phyloP scores from a whole-genome alignment of 2,329 filamentous ascomycete species.

The Pseudogymnoascus sp. region DNA sequence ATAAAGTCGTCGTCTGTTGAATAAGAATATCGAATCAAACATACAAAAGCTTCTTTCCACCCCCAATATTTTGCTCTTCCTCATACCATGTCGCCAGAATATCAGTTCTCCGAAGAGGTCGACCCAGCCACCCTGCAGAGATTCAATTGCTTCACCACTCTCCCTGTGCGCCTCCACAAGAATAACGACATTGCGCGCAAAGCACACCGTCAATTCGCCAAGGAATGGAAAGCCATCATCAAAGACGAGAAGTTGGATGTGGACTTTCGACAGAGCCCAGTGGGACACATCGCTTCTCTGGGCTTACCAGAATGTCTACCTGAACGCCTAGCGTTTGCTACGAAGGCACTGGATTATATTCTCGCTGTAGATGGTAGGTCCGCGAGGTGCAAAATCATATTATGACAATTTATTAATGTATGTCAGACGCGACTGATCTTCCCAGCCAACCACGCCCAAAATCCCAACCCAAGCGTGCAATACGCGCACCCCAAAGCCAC shows the following conservation, averaged over 20 bases:
- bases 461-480: background rate
- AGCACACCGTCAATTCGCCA: background rate
- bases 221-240: background rate
- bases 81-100: background rate
- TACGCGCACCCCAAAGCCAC: background rate
- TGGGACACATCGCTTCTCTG: background rate
- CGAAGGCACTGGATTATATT: background rate
- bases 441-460: background rate
- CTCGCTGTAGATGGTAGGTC: background rate
- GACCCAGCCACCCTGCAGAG: background rate
- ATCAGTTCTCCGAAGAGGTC: background rate
- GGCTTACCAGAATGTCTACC: background rate
- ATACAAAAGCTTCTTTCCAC: no score
- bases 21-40: no score
- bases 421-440: background rate
- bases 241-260: background rate
- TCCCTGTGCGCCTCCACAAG: background rate
- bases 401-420: background rate
- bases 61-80: no score
- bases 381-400: background rate
- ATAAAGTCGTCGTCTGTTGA: no score
- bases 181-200: slow-evolving; percentile 2
- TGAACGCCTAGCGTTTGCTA: background rate
- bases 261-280: background rate
- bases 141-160: background rate